These are phyloP conservation scores for Saraca asoca DNA, from an alignment of 331 rosid genomes.

Conservation along the genomic window DNA sequence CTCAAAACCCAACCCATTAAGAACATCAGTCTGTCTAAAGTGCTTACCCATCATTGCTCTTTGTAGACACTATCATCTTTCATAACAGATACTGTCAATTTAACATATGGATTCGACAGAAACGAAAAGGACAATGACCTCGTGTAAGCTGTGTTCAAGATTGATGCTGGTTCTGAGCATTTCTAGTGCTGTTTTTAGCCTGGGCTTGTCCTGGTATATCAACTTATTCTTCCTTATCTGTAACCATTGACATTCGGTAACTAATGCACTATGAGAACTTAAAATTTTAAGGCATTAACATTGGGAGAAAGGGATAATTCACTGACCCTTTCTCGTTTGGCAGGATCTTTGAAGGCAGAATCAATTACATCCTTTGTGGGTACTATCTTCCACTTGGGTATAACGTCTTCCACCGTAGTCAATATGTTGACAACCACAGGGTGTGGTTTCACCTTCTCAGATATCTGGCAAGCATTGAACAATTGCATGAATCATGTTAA, in stretches of 20 bases:
- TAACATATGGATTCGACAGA: no score
- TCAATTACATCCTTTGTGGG: conserved; percentile 75
- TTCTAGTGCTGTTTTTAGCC: conserved; percentile 71
- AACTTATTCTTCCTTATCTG: conserved; percentile 69
- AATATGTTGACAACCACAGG: conserved; percentile 62
- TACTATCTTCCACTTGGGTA: conserved; percentile 87
- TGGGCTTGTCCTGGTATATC: conserved; percentile 75
- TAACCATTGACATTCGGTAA: not conserved
- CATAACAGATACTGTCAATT: no score
- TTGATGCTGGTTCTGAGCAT: conserved; percentile 58
- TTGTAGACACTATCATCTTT: no score
- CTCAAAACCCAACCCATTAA: conserved; percentile 2
- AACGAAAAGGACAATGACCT: conserved; percentile 36
- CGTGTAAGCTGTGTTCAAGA: conserved; percentile 51
- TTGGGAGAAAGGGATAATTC: not conserved
- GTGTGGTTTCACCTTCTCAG: conserved; percentile 79
- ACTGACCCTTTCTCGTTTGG: conserved; percentile 70
- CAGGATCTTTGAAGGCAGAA: conserved; percentile 64
- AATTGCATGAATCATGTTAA: not conserved
- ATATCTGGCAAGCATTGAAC: conserved; percentile 48
- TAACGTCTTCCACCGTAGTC: conserved; percentile 54
- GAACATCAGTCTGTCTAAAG: no score
- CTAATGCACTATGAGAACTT: not conserved
- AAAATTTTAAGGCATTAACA: no score
- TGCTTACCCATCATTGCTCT: no score